A percentile compares a stretch with the other conserved stretches of the same genome.
phyloP scores from a whole-genome alignment of 768 basidiomycete species.

The Suillus paluster region DNA sequence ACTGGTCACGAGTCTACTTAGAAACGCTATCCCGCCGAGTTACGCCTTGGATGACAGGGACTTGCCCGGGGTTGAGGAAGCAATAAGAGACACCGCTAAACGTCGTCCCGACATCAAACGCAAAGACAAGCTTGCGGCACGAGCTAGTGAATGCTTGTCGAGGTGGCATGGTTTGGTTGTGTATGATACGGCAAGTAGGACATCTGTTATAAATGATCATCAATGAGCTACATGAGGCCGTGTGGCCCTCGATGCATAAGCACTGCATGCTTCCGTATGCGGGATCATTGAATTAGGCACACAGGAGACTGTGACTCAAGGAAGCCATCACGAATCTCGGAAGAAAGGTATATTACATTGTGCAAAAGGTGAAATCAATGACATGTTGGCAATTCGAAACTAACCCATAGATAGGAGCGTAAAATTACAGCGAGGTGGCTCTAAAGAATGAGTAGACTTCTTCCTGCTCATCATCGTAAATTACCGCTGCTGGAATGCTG shows the following conservation, averaged over 20 bases:
- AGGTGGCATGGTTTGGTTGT: conserved; percentile 25
- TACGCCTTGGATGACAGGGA: conserved; percentile 24
- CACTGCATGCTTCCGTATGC: conserved; percentile 5
- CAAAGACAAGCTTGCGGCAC: conserved; percentile 47
- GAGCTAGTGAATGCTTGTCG: conserved; percentile 46
- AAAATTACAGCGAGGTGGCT: neutral
- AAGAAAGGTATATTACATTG: neutral
- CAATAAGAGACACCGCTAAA: conserved; percentile 53
- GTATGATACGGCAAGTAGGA: neutral
- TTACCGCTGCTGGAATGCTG: conserved; percentile 33
- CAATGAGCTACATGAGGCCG: conserved; percentile 2
- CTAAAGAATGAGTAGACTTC: neutral
- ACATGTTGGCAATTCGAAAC: neutral
- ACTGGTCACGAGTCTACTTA: too few relatives aligned
- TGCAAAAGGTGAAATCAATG: conserved; percentile 2
- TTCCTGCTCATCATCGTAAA: conserved; percentile 31
- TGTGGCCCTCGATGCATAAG: neutral
- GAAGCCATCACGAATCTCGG: neutral
- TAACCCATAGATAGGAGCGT: neutral
- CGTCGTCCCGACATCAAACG: conserved; percentile 58
- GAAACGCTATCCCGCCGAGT: conserved; percentile 22
- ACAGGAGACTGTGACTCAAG: neutral
- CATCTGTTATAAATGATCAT: conserved; percentile 1
- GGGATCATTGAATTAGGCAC: neutral
- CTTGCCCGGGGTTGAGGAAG: conserved; percentile 35